phyloP scores from a whole-genome alignment of 176 grass and related monocot genomes.

The Lolium rigidum region DNA sequence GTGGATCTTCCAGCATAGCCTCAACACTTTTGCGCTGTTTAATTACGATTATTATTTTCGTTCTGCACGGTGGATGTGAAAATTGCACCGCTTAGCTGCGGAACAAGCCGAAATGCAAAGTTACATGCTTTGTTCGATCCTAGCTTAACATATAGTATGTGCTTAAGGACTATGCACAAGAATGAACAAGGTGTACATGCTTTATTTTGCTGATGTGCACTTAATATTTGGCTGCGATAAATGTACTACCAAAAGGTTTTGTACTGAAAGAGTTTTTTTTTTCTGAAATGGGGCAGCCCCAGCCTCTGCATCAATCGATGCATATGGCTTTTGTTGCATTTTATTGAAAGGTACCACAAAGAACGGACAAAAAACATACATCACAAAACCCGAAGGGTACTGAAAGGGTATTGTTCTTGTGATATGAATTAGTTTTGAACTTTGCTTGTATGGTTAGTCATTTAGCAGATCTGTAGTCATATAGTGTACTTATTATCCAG shows the following conservation, averaged over 20 bases:
- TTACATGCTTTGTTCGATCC: background rate
- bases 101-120: background rate
- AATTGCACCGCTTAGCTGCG: background rate
- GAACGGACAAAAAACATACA: too few relatives aligned
- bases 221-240: constrained; percentile 3
- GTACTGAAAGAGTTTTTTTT: too few relatives aligned
- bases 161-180: background rate
- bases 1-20: background rate
- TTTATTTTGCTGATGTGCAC: constrained; percentile 9
- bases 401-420: background rate
- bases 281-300: too few relatives aligned
- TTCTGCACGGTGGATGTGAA: background rate
- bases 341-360: too few relatives aligned
- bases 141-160: background rate
- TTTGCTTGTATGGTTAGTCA: background rate
- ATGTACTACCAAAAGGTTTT: background rate
- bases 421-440: background rate
- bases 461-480: background rate
- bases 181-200: background rate
- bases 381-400: too few relatives aligned
- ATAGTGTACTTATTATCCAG: constrained; percentile 12
- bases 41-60: background rate
- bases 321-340: too few relatives aligned
- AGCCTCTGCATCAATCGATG: too few relatives aligned
- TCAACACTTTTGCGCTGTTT: background rate